A percentile compares a stretch with the other conserved stretches of the same genome.
Evolutionary conservation across 768 basidiomycete genomes (phyloP).

Genomic region (Fomitopsis serialis): DNA sequence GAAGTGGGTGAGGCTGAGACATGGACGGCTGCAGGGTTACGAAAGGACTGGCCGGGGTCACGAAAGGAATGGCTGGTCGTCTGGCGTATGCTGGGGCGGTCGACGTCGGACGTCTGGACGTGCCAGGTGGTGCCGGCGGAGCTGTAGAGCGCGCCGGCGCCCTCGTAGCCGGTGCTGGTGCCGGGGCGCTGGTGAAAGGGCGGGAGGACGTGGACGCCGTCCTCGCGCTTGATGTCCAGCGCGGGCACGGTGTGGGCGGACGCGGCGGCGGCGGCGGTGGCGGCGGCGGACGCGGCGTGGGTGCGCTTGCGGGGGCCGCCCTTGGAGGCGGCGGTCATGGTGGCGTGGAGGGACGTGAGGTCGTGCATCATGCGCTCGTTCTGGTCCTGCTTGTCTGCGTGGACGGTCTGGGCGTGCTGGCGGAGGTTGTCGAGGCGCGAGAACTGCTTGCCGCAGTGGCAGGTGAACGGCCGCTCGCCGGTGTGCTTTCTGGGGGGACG

Average conservation of each 20-base stretch:
- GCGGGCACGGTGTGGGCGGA: conserved; percentile 12
- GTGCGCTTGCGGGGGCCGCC: conserved; percentile 33
- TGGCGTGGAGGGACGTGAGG: conserved; percentile 76
- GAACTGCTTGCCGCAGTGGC: conserved; percentile 94
- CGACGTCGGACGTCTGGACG: conserved; percentile 34
- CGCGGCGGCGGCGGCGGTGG: conserved; percentile 16
- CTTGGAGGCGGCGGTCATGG: conserved; percentile 59
- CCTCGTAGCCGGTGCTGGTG: conserved; percentile 73
- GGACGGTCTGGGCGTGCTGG: conserved; percentile 95
- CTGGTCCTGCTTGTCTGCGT: conserved; percentile 86
- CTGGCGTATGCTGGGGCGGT: conserved; percentile 31
- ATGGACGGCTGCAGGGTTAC: conserved; percentile 46
- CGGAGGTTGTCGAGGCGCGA: conserved; percentile 95
- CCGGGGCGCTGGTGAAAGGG: conserved; percentile 57
- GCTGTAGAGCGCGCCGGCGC: conserved; percentile 27
- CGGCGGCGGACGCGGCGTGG: conserved; percentile 18
- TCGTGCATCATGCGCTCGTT: conserved; percentile 93
- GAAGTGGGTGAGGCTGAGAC: conserved; percentile 29
- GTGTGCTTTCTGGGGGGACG: conserved; percentile 80
- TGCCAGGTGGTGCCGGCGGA: conserved; percentile 28
- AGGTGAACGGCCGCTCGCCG: conserved; percentile 93
- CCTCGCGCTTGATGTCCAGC: conserved; percentile 39
- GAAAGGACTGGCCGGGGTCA: conserved; percentile 80
- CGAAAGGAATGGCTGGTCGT: conserved; percentile 65
- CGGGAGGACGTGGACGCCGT: conserved; percentile 26